Evolutionary conservation across 169 alveolate species (phyloP).

Genomic region (Eimeria necatrix): DNA sequence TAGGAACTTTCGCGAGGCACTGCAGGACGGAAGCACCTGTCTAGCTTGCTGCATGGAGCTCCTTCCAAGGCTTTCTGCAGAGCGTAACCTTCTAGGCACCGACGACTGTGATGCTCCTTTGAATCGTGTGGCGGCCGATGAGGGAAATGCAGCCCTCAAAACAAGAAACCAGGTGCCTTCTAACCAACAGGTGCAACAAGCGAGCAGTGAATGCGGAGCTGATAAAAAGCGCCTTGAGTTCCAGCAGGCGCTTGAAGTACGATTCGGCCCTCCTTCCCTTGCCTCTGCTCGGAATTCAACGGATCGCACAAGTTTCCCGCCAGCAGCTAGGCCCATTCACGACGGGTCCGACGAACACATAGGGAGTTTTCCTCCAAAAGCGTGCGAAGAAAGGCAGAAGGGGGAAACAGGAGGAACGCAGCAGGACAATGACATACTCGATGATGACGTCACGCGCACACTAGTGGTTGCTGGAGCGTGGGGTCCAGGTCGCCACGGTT

Average conservation of each 20-base stretch:
- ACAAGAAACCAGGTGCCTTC: constrained; percentile 1
- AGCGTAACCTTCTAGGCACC: constrained; percentile 34
- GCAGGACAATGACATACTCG: constrained; percentile 34
- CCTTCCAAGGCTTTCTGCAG: constrained; percentile 73
- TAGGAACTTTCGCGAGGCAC: neutral
- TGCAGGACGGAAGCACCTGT: constrained; percentile 1
- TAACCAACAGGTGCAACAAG: constrained; percentile 45
- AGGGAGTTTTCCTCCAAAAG: neutral
- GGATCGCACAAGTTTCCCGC: neutral
- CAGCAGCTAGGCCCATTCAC: neutral
- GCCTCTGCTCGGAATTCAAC: neutral
- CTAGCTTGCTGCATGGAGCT: constrained; percentile 58
- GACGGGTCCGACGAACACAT: neutral
- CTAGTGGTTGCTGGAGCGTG: constrained; percentile 66
- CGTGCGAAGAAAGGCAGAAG: constrained; percentile 44
- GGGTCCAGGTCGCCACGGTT: constrained; percentile 65
- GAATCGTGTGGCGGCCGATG: constrained; percentile 29
- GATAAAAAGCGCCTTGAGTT: constrained; percentile 1
- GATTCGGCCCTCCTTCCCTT: neutral
- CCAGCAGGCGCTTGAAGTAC: constrained; percentile 10
- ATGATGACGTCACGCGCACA: constrained; percentile 22
- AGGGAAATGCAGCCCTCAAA: constrained; percentile 5
- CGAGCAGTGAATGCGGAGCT: neutral
- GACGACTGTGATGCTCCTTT: constrained; percentile 25
- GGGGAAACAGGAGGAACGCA: neutral